Evolutionary conservation across 768 basidiomycete species (phyloP).

Genomic region (Rubroboletus pulcherrimus): DNA sequence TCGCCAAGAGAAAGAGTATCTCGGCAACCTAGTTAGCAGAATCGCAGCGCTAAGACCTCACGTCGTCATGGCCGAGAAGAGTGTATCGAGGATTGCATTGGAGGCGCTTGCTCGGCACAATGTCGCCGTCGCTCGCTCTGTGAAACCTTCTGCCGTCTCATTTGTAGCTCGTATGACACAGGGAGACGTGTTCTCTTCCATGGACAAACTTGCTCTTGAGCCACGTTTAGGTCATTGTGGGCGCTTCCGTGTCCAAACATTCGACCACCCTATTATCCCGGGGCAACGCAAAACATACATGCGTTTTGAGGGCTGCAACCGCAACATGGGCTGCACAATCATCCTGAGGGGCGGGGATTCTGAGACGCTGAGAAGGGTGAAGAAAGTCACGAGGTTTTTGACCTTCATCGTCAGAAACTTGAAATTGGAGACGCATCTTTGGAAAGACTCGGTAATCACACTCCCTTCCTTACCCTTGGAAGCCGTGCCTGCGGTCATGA

Average conservation of each 20-base stretch:
- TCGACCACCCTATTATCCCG: conserved; percentile 92
- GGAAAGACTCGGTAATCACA: conserved; percentile 84
- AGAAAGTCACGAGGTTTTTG: conserved; percentile 90
- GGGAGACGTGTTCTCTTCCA: conserved; percentile 91
- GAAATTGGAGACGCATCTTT: conserved; percentile 90
- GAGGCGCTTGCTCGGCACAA: conserved; percentile 81
- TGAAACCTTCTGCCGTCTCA: conserved; percentile 83
- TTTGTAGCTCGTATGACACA: conserved; percentile 93
- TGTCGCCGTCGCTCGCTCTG: conserved; percentile 86
- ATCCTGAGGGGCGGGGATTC: conserved; percentile 84
- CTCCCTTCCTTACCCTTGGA: conserved; percentile 62
- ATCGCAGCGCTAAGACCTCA: conserved; percentile 92
- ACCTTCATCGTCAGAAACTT: conserved; percentile 90
- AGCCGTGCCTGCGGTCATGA: conserved; percentile 50
- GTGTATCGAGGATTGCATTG: conserved; percentile 86
- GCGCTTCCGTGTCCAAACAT: conserved; percentile 85
- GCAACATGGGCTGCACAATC: conserved; percentile 93
- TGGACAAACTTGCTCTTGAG: conserved; percentile 88
- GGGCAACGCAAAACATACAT: conserved; percentile 93
- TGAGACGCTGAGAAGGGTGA: conserved; percentile 77
- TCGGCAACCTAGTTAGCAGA: conserved; percentile 80
- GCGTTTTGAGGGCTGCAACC: conserved; percentile 95
- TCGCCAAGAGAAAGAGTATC: conserved; percentile 90
- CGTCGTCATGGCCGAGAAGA: conserved; percentile 86
- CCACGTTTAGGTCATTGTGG: conserved; percentile 87